A percentile compares a stretch with the other conserved stretches of the same genome.
Evolutionary conservation across 306 rosid species (phyloP).

Genomic region (Acmispon strigosus): DNA sequence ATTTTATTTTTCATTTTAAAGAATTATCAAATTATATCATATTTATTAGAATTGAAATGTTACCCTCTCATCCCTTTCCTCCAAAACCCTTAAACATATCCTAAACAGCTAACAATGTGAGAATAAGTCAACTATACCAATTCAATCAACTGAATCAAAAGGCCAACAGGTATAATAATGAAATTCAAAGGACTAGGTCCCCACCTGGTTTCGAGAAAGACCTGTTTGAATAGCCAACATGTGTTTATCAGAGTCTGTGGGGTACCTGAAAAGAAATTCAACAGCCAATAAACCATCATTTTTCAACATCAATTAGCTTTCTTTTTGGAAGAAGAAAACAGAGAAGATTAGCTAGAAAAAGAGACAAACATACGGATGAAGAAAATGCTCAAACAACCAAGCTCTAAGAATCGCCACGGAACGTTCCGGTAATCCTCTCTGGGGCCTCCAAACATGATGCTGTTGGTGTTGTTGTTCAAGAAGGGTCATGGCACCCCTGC

Average conservation of each 20-base stretch:
- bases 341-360: neutral
- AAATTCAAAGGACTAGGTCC: slow-evolving; percentile 21
- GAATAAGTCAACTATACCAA: neutral
- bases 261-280: slow-evolving; percentile 58
- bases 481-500: slow-evolving; percentile 30
- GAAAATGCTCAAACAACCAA: slow-evolving; percentile 97
- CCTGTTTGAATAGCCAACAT: slow-evolving; percentile 94
- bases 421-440: slow-evolving; percentile 90
- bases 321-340: neutral
- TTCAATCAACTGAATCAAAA: slow-evolving; percentile 9
- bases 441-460: slow-evolving; percentile 68
- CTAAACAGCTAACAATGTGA: neutral
- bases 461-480: slow-evolving; percentile 41
- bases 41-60: neutral
- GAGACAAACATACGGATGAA: slow-evolving; percentile 75
- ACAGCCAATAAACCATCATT: neutral
- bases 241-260: slow-evolving; percentile 96
- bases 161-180: slow-evolving; percentile 1
- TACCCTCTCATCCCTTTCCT: neutral
- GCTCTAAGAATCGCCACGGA: slow-evolving; percentile 81
- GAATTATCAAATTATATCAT: no score
- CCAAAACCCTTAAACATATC: no score
- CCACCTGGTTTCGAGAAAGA: slow-evolving; percentile 94
- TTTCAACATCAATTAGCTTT: neutral
- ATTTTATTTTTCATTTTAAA: no score